phyloP scores from a whole-genome alignment of 2,329 filamentous ascomycete genomes.

The Amylocarpus encephaloides region DNA sequence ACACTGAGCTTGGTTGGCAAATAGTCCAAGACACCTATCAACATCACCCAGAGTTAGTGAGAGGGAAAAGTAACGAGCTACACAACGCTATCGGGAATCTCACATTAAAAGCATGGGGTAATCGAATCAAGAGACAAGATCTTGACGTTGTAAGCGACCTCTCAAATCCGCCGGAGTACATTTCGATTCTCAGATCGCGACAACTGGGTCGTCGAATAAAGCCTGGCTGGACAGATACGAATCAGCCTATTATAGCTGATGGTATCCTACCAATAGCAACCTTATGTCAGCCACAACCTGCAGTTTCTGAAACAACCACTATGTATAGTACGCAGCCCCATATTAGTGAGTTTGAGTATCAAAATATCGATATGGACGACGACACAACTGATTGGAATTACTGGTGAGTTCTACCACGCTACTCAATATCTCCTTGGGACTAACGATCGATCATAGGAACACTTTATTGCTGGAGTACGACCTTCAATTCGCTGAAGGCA shows the following conservation, averaged over 20 bases:
- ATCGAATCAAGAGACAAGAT: not conserved
- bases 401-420: not conserved
- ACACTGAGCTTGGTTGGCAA: not conserved
- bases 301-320: not conserved
- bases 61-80: not conserved
- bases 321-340: not conserved
- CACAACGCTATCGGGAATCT: not conserved
- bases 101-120: not conserved
- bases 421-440: not conserved
- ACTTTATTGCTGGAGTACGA: not conserved
- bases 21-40: not conserved
- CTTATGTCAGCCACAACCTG: too few relatives aligned
- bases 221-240: too few relatives aligned
- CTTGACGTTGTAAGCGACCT: not conserved
- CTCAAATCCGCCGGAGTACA: not conserved
- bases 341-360: not conserved
- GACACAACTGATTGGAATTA: not conserved
- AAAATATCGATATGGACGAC: not conserved
- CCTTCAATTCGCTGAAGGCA: not conserved
- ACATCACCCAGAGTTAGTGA: not conserved
- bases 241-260: too few relatives aligned
- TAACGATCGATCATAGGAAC: not conserved
- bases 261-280: not conserved
- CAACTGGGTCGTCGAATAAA: not conserved
- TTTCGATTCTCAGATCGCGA: not conserved